These are phyloP conservation scores for Trametes maxima DNA, from an alignment of 768 basidiomycete species.

Conservation along the genomic window DNA sequence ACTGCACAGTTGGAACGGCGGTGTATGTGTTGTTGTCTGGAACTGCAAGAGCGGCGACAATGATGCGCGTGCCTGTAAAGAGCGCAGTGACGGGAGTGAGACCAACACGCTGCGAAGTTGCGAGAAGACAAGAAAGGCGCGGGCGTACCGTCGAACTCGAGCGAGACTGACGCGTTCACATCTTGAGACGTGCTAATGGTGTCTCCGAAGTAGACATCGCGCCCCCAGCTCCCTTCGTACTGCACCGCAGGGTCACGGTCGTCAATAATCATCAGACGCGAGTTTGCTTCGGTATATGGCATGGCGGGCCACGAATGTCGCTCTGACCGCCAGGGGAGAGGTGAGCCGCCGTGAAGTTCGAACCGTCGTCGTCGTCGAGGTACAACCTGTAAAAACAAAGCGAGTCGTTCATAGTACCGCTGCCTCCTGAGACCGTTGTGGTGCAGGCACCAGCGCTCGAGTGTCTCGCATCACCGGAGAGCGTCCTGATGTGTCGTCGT, in stretches of 20 bases:
- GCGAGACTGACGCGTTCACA: background rate
- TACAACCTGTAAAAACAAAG: too few species aligned
- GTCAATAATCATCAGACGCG: conserved; percentile 7
- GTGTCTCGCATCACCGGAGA: too few species aligned
- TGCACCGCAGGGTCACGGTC: conserved; percentile 6
- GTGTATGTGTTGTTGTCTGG: background rate
- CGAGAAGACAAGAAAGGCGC: background rate
- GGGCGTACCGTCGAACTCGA: conserved; percentile 9
- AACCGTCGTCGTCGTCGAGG: too few species aligned
- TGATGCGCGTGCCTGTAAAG: conserved; percentile 3
- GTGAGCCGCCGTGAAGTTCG: background rate
- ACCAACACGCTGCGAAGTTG: background rate
- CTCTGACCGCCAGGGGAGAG: background rate
- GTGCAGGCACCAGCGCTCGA: too few species aligned
- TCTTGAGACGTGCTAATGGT: background rate
- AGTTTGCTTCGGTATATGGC: conserved; percentile 1
- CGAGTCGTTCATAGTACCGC: too few species aligned
- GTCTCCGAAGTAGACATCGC: background rate
- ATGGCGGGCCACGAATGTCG: background rate
- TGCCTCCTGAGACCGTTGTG: too few species aligned
- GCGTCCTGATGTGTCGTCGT: too few species aligned
- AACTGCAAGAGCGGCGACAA: background rate
- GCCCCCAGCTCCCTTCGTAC: background rate
- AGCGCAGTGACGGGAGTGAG: background rate
- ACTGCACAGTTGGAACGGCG: background rate